phyloP scores from a whole-genome alignment of 164 flowering plant genomes.

The Umbilicus rupestris region DNA sequence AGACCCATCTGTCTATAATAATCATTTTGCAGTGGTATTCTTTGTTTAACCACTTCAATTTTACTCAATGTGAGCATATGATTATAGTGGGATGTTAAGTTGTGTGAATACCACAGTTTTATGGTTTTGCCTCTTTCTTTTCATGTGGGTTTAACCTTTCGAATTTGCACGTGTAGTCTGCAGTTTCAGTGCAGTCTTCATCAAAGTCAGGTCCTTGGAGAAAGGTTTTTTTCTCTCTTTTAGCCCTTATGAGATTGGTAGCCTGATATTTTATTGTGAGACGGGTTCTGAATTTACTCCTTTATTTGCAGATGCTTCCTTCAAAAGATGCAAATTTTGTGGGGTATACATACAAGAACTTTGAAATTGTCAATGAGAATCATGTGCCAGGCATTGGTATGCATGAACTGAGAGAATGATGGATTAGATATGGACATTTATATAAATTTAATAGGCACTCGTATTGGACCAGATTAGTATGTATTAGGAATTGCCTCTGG shows the following conservation, averaged over 20 bases:
- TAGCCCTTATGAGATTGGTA: neutral
- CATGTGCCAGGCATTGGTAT: constrained; percentile 74
- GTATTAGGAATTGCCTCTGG: neutral
- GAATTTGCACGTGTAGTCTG: constrained; percentile 20
- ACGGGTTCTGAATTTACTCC: neutral
- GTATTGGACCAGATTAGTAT: neutral
- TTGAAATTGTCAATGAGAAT: constrained; percentile 61
- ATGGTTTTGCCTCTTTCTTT: neutral
- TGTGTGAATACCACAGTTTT: neutral
- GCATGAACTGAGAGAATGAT: constrained; percentile 14
- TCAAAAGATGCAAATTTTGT: constrained; percentile 65
- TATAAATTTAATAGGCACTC: neutral
- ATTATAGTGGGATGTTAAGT: too few species aligned
- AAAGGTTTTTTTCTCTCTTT: constrained; percentile 29
- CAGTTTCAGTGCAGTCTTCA: constrained; percentile 27
- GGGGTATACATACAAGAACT: constrained; percentile 67
- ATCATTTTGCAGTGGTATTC: neutral
- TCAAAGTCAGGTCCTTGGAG: constrained; percentile 70
- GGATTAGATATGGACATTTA: neutral
- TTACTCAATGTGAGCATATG: too few species aligned
- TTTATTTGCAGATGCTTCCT: constrained; percentile 50
- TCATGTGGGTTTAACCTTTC: neutral
- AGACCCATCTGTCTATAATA: neutral
- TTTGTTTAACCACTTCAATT: neutral
- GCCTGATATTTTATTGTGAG: neutral